Evolutionary conservation across 2,329 filamentous ascomycete genomes (phyloP).

Genomic region (Huntiella omanensis): DNA sequence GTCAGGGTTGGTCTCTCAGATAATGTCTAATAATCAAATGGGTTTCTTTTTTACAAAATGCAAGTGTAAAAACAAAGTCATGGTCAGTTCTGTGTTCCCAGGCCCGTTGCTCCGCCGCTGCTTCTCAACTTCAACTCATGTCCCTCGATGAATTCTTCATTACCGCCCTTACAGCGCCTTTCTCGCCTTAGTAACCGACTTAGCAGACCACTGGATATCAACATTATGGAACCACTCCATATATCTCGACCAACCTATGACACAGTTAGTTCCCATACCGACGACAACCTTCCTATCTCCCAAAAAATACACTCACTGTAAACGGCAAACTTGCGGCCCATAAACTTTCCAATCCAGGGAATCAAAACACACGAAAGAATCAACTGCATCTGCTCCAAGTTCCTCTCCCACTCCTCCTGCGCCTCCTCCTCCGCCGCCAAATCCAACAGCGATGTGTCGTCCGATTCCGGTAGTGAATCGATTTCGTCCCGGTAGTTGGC

Average conservation of each 20-base stretch:
- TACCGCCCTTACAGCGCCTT: conserved; percentile 24
- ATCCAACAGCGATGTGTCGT: conserved; percentile 24
- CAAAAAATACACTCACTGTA: conserved; percentile 57
- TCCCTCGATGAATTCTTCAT: background rate
- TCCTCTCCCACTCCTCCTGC: conserved; percentile 87
- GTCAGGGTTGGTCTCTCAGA: too few species aligned
- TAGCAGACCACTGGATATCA: conserved; percentile 47
- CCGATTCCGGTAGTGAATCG: conserved; percentile 42
- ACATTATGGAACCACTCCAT: conserved; percentile 88
- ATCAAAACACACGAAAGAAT: conserved; percentile 87
- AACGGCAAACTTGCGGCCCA: conserved; percentile 86
- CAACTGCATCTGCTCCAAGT: conserved; percentile 80
- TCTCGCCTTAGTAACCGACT: conserved; percentile 40
- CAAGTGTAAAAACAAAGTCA: background rate
- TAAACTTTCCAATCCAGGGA: conserved; percentile 84
- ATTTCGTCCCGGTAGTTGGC: conserved; percentile 36
- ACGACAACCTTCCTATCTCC: too few species aligned
- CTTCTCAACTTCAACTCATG: background rate
- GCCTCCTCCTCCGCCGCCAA: conserved; percentile 58
- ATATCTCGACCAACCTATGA: conserved; percentile 64
- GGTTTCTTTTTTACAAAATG: background rate
- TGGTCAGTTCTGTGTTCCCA: conserved; percentile 1
- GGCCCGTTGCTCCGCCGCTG: background rate
- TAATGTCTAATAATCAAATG: background rate
- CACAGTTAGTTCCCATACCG: background rate